Conservation (phyloP, 176 grass and related monocot genomes). For the Carex kokanica region DNA sequence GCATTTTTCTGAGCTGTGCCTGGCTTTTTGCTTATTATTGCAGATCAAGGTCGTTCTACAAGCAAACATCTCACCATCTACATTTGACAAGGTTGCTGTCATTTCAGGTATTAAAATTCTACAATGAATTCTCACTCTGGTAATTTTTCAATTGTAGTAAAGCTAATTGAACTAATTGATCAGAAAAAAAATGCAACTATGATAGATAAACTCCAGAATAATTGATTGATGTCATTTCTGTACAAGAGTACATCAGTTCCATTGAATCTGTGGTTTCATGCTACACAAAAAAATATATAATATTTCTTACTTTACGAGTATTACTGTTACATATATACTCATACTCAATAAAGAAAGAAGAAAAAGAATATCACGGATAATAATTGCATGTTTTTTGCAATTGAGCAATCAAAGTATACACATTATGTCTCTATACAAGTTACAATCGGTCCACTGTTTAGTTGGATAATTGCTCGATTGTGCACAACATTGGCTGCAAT, state of each 20-base stretch:
- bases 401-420: background rate
- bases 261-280: background rate
- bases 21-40: conserved; percentile 1
- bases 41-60: conserved; percentile 68
- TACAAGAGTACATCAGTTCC: background rate
- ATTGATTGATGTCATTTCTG: background rate
- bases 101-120: conserved; percentile 45
- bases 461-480: background rate
- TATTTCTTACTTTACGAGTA: background rate
- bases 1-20: background rate
- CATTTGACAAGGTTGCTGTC: conserved; percentile 59
- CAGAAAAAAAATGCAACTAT: background rate
- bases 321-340: background rate
- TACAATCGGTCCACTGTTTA: background rate
- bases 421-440: background rate
- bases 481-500: background rate
- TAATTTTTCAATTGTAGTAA: background rate
- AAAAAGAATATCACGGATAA: background rate
- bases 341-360: background rate
- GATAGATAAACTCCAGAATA: background rate
- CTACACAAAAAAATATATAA: background rate
- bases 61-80: conserved; percentile 35
- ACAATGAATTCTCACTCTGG: background rate
- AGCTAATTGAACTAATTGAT: background rate
- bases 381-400: background rate